Conservation (phyloP, 371 early-diverging fungal species). For the Caulochytrium protostelioides region DNA sequence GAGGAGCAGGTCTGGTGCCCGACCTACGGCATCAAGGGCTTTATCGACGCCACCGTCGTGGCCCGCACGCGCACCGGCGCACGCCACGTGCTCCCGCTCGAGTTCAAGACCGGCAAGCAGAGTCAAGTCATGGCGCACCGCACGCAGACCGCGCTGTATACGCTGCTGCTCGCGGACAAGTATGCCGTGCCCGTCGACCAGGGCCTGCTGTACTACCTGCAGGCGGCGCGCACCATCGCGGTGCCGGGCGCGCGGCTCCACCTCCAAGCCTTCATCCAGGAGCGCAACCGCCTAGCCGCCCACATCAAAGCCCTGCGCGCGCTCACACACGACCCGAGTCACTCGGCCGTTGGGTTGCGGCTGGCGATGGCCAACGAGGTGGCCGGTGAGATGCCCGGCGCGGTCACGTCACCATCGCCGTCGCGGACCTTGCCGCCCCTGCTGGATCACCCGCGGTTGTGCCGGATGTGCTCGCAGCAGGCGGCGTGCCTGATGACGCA, state of each 20-base stretch:
- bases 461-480: constrained; percentile 42
- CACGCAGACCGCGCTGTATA: constrained; percentile 69
- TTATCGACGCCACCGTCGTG: constrained; percentile 53
- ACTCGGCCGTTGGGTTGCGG: constrained; percentile 20
- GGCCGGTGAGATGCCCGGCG: too few relatives aligned
- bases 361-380: neutral
- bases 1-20: constrained; percentile 87
- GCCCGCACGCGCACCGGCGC: constrained; percentile 1
- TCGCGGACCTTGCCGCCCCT: constrained; percentile 50
- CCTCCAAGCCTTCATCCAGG: too few relatives aligned
- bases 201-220: too few relatives aligned
- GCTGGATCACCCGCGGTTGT: constrained; percentile 35
- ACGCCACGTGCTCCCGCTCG: constrained; percentile 42
- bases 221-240: too few relatives aligned
- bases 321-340: neutral
- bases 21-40: constrained; percentile 76
- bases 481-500: constrained; percentile 47
- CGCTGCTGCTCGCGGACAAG: constrained; percentile 60
- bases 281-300: too few relatives aligned
- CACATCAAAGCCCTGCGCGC: neutral
- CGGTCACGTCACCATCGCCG: too few relatives aligned
- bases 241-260: too few relatives aligned
- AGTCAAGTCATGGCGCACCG: constrained; percentile 37
- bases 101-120: constrained; percentile 67
- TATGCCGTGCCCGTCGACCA: constrained; percentile 26